A percentile compares a stretch with the other conserved stretches of the same genome.
These are phyloP conservation scores for Echites panduratus DNA, from an alignment of 257 asterid species.

Conservation along the genomic window DNA sequence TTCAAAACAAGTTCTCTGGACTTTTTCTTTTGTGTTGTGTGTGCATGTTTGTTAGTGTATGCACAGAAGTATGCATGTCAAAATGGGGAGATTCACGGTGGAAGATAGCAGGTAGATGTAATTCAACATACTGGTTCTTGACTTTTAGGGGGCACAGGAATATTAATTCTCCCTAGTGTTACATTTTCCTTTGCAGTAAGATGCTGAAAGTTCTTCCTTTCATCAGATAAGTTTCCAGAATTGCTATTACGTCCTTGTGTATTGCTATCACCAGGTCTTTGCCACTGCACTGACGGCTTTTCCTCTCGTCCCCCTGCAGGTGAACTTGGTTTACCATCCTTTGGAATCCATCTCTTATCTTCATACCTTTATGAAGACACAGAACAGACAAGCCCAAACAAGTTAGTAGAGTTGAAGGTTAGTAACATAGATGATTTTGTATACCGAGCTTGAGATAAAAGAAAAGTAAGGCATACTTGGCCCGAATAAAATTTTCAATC, in stretches of 20 bases:
- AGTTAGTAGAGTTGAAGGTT: slow-evolving; percentile 17
- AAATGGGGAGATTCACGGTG: neutral
- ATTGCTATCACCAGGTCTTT: slow-evolving; percentile 56
- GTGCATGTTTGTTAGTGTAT: neutral
- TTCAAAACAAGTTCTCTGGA: neutral
- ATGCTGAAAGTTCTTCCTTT: slow-evolving; percentile 41
- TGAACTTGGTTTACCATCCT: slow-evolving; percentile 62
- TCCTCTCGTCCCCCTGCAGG: slow-evolving; percentile 59
- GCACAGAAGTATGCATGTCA: neutral
- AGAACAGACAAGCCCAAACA: slow-evolving; percentile 18
- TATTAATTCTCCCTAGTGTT: slow-evolving; percentile 44
- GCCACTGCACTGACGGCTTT: slow-evolving; percentile 54
- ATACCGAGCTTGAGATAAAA: neutral
- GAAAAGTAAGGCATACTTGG: slow-evolving; percentile 59
- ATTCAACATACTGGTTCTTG: slow-evolving; percentile 54
- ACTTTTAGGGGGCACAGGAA: slow-evolving; percentile 65
- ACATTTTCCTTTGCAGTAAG: slow-evolving; percentile 36
- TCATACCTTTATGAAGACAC: slow-evolving; percentile 58
- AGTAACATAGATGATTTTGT: slow-evolving; percentile 6
- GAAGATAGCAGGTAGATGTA: slow-evolving; percentile 4
- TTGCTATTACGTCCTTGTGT: slow-evolving; percentile 40
- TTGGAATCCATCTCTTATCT: slow-evolving; percentile 88
- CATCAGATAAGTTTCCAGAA: slow-evolving; percentile 48
- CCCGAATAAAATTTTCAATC: slow-evolving; percentile 98
- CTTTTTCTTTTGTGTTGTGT: neutral